These are phyloP conservation scores for Piper longum DNA, from an alignment of 164 flowering plant species.

Conservation along the genomic window DNA sequence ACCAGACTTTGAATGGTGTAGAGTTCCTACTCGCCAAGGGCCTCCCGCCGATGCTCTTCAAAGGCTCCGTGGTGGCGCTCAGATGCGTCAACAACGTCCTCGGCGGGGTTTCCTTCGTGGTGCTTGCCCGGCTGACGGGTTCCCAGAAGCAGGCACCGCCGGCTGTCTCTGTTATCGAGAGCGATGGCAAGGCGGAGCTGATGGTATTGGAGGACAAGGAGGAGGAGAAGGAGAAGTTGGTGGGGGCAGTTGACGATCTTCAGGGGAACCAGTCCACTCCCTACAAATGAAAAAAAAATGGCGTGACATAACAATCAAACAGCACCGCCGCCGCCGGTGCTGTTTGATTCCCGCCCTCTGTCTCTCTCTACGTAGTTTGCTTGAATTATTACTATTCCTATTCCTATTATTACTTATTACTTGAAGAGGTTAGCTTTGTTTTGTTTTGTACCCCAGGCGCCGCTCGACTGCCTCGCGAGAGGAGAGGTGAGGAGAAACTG, in stretches of 20 bases:
- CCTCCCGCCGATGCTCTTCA: conserved; percentile 46
- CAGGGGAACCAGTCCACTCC: conserved; percentile 15
- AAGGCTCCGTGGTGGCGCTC: conserved; percentile 55
- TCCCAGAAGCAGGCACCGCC: conserved; percentile 44
- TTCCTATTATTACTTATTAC: too few relatives aligned
- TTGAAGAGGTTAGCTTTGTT: too few relatives aligned
- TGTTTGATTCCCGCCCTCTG: too few relatives aligned
- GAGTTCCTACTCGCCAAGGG: conserved; percentile 67
- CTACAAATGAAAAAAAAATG: conserved; percentile 12
- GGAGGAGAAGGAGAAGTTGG: conserved; percentile 39
- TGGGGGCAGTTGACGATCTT: conserved; percentile 15
- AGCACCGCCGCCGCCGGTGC: too few relatives aligned
- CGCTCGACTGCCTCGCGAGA: too few relatives aligned
- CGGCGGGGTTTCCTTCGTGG: conserved; percentile 80
- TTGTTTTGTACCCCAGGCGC: too few relatives aligned
- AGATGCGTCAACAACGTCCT: conserved; percentile 70
- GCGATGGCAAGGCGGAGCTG: not conserved
- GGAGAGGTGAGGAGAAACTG: too few relatives aligned
- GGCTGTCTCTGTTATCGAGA: not conserved
- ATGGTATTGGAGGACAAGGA: conserved; percentile 4
- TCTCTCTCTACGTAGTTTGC: too few relatives aligned
- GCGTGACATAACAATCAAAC: too few relatives aligned
- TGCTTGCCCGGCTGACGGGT: conserved; percentile 80
- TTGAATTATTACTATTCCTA: too few relatives aligned
- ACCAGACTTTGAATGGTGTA: conserved; percentile 75